phyloP scores from a whole-genome alignment of 352 stramenopile species.

The Plasmopara halstedii region DNA sequence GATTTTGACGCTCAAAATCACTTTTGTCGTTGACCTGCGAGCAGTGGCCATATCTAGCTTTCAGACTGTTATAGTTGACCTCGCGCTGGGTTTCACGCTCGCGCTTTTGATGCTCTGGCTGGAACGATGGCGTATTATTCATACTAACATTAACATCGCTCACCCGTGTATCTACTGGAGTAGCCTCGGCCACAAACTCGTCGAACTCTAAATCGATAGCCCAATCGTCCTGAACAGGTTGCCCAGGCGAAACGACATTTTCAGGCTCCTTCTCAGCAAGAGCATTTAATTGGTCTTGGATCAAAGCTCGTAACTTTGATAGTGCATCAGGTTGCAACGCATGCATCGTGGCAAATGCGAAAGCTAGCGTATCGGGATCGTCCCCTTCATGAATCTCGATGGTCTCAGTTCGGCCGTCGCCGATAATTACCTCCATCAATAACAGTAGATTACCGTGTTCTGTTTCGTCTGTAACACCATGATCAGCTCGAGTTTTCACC shows the following conservation, averaged over 20 bases:
- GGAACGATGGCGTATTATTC: not conserved
- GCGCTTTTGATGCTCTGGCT: slow-evolving; percentile 6
- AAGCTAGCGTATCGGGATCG: slow-evolving; percentile 34
- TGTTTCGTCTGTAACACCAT: not conserved
- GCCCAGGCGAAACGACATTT: slow-evolving; percentile 1
- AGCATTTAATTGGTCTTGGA: slow-evolving; percentile 46
- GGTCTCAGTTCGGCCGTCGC: slow-evolving; percentile 53
- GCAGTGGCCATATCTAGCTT: slow-evolving; percentile 72
- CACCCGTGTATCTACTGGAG: not conserved
- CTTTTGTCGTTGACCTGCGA: slow-evolving; percentile 59
- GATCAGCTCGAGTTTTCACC: not conserved
- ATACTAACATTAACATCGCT: not conserved
- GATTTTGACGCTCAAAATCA: no score
- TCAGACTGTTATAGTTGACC: slow-evolving; percentile 60
- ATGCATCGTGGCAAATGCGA: slow-evolving; percentile 43
- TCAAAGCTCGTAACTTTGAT: slow-evolving; percentile 43
- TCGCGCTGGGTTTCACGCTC: slow-evolving; percentile 50
- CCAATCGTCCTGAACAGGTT: slow-evolving; percentile 10
- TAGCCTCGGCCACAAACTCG: slow-evolving; percentile 4
- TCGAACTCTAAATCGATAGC: slow-evolving; percentile 1
- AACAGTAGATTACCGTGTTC: slow-evolving; percentile 40
- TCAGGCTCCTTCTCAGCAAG: slow-evolving; percentile 26
- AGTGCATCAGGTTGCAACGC: slow-evolving; percentile 40
- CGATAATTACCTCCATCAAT: slow-evolving; percentile 73
- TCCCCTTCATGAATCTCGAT: slow-evolving; percentile 62